Conservation (phyloP, 2,329 filamentous ascomycete genomes). For the Byssothecium circinans region DNA sequence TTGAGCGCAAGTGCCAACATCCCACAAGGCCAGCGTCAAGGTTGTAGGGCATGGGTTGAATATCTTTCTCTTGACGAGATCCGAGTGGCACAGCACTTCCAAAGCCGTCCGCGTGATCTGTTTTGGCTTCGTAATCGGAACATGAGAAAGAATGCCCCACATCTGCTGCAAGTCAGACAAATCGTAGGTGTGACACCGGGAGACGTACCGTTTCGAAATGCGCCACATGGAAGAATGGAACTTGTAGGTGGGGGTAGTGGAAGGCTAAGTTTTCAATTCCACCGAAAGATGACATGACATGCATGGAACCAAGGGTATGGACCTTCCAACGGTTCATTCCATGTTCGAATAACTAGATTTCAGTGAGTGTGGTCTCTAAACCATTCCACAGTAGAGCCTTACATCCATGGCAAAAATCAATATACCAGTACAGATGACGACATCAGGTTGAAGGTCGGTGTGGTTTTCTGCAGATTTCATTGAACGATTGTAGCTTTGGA, state of each 20-base stretch:
- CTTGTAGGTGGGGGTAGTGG: slow-evolving; percentile 23
- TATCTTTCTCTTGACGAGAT: slow-evolving; percentile 10
- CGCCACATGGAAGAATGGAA: slow-evolving; percentile 10
- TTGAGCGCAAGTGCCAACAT: slow-evolving; percentile 17
- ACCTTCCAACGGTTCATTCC: slow-evolving; percentile 22
- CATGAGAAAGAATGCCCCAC: slow-evolving; percentile 15
- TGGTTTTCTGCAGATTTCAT: slow-evolving; percentile 17
- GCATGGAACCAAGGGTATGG: slow-evolving; percentile 19
- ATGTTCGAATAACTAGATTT: slow-evolving; percentile 20
- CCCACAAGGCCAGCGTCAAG: slow-evolving; percentile 19
- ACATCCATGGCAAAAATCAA: slow-evolving; percentile 31
- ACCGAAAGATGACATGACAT: slow-evolving; percentile 20
- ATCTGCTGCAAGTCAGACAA: slow-evolving; percentile 3
- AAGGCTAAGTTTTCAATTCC: slow-evolving; percentile 21
- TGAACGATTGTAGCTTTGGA: slow-evolving; percentile 18
- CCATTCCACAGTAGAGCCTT: slow-evolving; percentile 3
- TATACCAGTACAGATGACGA: slow-evolving; percentile 14
- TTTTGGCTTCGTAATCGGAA: slow-evolving; percentile 14
- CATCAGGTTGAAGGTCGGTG: slow-evolving; percentile 14
- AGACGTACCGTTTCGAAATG: slow-evolving; percentile 1
- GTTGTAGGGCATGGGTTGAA: slow-evolving; percentile 18
- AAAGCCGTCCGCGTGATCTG: slow-evolving; percentile 18
- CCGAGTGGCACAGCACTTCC: slow-evolving; percentile 15
- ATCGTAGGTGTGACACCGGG: background rate
- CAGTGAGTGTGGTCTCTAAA: background rate